Conservation (phyloP, 2,329 filamentous ascomycete species). For the Fusarium hainanense region DNA sequence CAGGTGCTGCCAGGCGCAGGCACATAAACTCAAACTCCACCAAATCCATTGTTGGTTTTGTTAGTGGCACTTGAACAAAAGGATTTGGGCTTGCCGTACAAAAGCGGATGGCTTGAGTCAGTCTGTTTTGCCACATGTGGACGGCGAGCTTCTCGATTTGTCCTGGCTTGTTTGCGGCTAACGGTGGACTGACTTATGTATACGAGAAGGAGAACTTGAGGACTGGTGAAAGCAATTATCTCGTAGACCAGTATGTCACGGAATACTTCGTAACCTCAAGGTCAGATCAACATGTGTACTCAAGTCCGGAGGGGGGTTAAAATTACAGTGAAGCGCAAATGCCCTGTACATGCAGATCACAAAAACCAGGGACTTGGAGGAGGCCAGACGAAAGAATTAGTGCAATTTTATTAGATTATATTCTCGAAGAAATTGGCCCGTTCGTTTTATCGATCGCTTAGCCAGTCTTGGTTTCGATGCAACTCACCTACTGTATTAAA, state of each 20-base stretch:
- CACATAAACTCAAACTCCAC: constrained; percentile 27
- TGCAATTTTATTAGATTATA: neutral
- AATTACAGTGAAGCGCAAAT: neutral
- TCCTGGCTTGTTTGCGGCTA: neutral
- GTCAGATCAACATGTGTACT: neutral
- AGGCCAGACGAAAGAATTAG: neutral
- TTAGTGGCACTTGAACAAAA: constrained; percentile 12
- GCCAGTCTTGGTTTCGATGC: neutral
- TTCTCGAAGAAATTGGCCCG: neutral
- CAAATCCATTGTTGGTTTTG: neutral
- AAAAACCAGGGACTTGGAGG: neutral
- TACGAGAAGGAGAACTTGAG: neutral
- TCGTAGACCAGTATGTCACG: neutral
- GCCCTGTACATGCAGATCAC: no score
- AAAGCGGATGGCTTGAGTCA: constrained; percentile 28
- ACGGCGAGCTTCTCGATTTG: neutral
- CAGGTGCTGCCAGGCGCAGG: constrained; percentile 21
- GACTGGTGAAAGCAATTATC: neutral
- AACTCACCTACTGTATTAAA: neutral
- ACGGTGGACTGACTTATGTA: neutral
- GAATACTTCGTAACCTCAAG: neutral
- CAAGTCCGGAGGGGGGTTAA: neutral
- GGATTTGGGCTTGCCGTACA: constrained; percentile 3
- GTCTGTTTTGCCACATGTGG: constrained; percentile 13
- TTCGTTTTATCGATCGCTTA: accelerated